These are phyloP conservation scores for Retiboletus flavoniger DNA, from an alignment of 1,284 basidiomycete species.

Conservation along the genomic window DNA sequence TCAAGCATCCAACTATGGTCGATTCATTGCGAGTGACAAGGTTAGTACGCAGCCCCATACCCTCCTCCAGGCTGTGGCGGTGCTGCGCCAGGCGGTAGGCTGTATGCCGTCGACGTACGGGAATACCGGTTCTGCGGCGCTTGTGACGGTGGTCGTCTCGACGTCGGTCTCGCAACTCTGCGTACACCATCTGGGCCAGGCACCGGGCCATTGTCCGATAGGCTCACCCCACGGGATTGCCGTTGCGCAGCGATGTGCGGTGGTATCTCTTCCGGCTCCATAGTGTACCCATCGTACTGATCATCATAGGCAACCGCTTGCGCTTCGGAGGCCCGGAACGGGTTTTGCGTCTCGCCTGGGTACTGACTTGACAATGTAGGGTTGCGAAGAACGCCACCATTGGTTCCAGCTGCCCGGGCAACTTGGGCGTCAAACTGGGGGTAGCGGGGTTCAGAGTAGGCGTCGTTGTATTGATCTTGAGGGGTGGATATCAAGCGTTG, in stretches of 20 bases:
- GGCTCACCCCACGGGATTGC: constrained; percentile 61
- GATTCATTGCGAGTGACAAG: background rate
- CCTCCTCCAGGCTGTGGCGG: constrained; percentile 50
- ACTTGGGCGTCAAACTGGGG: constrained; percentile 44
- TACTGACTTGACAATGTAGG: constrained; percentile 40
- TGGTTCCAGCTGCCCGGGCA: constrained; percentile 38
- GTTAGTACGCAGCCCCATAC: constrained; percentile 20
- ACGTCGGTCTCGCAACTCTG: constrained; percentile 58
- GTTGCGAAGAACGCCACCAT: constrained; percentile 44
- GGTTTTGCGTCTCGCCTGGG: constrained; percentile 53
- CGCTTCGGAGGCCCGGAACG: constrained; percentile 44
- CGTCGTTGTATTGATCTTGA: constrained; percentile 46
- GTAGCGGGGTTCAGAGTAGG: constrained; percentile 33
- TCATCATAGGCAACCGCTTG: constrained; percentile 41
- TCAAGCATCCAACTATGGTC: constrained; percentile 6
- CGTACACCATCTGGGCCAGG: constrained; percentile 73
- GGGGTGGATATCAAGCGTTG: constrained; percentile 57
- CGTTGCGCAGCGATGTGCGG: constrained; percentile 28
- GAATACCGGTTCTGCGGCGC: constrained; percentile 72
- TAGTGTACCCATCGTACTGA: constrained; percentile 34
- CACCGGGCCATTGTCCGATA: constrained; percentile 79
- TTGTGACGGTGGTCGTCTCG: constrained; percentile 57
- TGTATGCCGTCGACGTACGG: constrained; percentile 50
- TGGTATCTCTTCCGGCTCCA: constrained; percentile 40
- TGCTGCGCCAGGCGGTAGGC: constrained; percentile 73